These are phyloP conservation scores for Zasmidium cellare DNA, from an alignment of 2,329 filamentous ascomycete genomes.

Conservation along the genomic window DNA sequence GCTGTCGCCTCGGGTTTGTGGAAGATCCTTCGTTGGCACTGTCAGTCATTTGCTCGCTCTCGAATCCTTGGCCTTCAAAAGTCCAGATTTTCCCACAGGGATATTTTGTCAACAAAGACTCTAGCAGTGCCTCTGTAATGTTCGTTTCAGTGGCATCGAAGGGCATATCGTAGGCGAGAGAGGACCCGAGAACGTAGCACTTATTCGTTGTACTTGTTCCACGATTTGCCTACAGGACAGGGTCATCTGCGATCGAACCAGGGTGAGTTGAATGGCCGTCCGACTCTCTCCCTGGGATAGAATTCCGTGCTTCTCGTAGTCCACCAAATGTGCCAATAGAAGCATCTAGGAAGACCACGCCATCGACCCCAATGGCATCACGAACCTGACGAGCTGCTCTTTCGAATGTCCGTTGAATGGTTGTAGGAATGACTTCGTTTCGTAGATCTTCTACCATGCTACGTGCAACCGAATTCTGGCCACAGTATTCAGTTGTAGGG, in stretches of 20 bases:
- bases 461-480: background rate
- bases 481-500: no score
- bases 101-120: conserved; percentile 29
- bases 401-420: conserved; percentile 39
- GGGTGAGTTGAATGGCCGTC: conserved; percentile 17
- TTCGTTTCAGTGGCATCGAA: conserved; percentile 6
- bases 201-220: conserved; percentile 12
- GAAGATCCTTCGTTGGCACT: conserved; percentile 14
- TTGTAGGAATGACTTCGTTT: conserved; percentile 12
- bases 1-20: conserved; percentile 6
- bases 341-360: conserved; percentile 46
- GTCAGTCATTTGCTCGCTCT: conserved; percentile 27
- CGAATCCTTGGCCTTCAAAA: conserved; percentile 31
- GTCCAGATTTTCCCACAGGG: conserved; percentile 38
- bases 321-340: conserved; percentile 30
- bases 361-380: conserved; percentile 50
- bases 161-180: conserved; percentile 25
- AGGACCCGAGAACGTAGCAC: conserved; percentile 15
- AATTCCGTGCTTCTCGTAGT: conserved; percentile 13
- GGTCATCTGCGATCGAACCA: conserved; percentile 12
- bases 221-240: conserved; percentile 16
- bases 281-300: conserved; percentile 11
- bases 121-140: conserved; percentile 25
- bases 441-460: background rate
- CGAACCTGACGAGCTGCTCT: conserved; percentile 51